phyloP scores from a whole-genome alignment of 2,329 filamentous ascomycete species.

The Pseudofabraea citricarpa region DNA sequence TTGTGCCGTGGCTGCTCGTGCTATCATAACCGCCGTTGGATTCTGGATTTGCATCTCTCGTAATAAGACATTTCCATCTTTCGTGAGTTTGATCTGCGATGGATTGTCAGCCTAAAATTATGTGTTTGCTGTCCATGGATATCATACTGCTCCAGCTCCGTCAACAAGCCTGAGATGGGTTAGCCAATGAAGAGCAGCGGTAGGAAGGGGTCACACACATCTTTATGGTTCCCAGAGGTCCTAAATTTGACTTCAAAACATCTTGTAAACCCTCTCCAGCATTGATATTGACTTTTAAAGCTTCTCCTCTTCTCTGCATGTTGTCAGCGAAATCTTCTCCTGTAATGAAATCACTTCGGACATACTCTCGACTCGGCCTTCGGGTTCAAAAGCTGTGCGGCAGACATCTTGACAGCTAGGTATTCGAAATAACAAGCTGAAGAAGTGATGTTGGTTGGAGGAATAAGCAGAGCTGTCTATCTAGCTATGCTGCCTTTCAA shows the following conservation, averaged over 20 bases:
- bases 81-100: slow-evolving; percentile 89
- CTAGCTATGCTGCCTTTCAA: too few species aligned
- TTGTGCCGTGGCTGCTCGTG: slow-evolving; percentile 85
- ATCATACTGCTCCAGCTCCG: slow-evolving; percentile 60
- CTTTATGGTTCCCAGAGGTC: slow-evolving; percentile 90
- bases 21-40: slow-evolving; percentile 86
- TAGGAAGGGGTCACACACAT: slow-evolving; percentile 53
- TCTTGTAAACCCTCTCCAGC: slow-evolving; percentile 89
- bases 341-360: slow-evolving; percentile 25
- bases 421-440: too few species aligned
- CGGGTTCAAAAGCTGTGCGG: slow-evolving; percentile 95
- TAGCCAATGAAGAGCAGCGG: slow-evolving; percentile 13
- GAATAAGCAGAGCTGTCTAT: too few species aligned
- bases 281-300: slow-evolving; percentile 92
- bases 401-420: slow-evolving; percentile 65
- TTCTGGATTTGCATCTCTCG: slow-evolving; percentile 94
- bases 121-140: slow-evolving; percentile 1
- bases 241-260: slow-evolving; percentile 95
- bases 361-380: slow-evolving; percentile 96
- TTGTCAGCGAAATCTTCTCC: slow-evolving; percentile 23
- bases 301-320: slow-evolving; percentile 85
- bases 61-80: slow-evolving; percentile 87
- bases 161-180: slow-evolving; percentile 54
- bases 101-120: too few species aligned
- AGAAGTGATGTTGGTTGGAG: too few species aligned